These are phyloP conservation scores for Chrysanthemum seticuspe DNA, from an alignment of 129 eudicot genomes.

Conservation along the genomic window DNA sequence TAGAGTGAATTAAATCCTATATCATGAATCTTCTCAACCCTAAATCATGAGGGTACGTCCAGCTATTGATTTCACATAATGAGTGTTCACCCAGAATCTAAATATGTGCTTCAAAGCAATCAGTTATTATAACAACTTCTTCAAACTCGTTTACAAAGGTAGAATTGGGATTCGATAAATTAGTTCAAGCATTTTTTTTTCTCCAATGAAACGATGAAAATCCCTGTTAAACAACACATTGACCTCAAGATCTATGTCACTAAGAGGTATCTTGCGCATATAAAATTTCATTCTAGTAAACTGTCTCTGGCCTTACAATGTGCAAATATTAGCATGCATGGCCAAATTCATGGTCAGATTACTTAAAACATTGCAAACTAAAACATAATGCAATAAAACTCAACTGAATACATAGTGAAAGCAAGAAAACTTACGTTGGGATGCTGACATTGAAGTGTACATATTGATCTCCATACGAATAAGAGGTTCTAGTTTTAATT, in stretches of 20 bases:
- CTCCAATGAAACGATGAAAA: not conserved
- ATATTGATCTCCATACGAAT: slow-evolving; percentile 69
- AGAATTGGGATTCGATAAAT: not conserved
- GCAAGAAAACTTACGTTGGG: slow-evolving; percentile 57
- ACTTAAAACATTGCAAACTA: not conserved
- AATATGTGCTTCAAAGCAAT: too few relatives aligned
- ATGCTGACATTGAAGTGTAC: slow-evolving; percentile 87
- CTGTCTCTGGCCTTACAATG: not conserved
- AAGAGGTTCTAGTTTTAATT: slow-evolving; percentile 62
- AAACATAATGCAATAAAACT: not conserved
- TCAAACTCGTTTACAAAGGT: not conserved
- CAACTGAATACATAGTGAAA: not conserved
- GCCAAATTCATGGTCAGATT: too few relatives aligned
- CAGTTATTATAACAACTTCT: not conserved
- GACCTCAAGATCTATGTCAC: not conserved
- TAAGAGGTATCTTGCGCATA: not conserved
- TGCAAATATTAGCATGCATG: too few relatives aligned
- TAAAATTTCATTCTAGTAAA: not conserved
- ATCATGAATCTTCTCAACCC: too few relatives aligned
- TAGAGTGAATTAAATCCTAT: too few relatives aligned
- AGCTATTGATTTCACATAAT: too few relatives aligned
- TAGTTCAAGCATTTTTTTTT: not conserved
- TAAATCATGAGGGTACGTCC: too few relatives aligned
- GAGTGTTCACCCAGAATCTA: too few relatives aligned
- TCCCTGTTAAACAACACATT: not conserved